Conservation (phyloP, 805 yeast species). For the Wickerhamomyces bisporus region DNA sequence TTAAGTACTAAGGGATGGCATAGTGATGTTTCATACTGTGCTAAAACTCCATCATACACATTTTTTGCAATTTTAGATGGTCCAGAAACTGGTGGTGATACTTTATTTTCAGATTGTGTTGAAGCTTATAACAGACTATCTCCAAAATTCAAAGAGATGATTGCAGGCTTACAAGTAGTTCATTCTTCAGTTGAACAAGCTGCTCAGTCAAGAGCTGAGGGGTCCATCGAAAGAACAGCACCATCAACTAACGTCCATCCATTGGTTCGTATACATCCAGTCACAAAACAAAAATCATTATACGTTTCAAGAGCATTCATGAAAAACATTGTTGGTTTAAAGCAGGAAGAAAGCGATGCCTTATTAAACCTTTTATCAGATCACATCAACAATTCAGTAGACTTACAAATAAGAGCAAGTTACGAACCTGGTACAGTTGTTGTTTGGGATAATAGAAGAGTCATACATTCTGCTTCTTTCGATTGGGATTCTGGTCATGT, state of each 20-base stretch:
- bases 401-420: constrained; percentile 61
- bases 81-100: constrained; percentile 70
- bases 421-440: constrained; percentile 72
- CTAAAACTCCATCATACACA: constrained; percentile 69
- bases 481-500: constrained; percentile 66
- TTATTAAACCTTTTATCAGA: constrained; percentile 52
- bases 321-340: constrained; percentile 64
- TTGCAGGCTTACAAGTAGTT: constrained; percentile 57
- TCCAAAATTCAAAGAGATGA: constrained; percentile 52
- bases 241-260: constrained; percentile 60
- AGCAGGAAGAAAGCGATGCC: constrained; percentile 63
- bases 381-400: constrained; percentile 49
- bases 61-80: constrained; percentile 58
- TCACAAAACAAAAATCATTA: constrained; percentile 54
- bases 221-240: constrained; percentile 63
- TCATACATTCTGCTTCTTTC: constrained; percentile 61
- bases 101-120: constrained; percentile 64
- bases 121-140: constrained; percentile 73
- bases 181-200: constrained; percentile 76
- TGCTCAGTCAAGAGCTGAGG: constrained; percentile 42
- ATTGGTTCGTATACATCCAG: constrained; percentile 68
- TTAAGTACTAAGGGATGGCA: constrained; percentile 45
- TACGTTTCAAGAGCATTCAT: constrained; percentile 59
- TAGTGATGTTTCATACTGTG: constrained; percentile 70
- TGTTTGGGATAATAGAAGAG: constrained; percentile 75